Evolutionary conservation across 495 filamentous ascomycete species (phyloP).

Genomic region (Diplogelasinospora grovesii): DNA sequence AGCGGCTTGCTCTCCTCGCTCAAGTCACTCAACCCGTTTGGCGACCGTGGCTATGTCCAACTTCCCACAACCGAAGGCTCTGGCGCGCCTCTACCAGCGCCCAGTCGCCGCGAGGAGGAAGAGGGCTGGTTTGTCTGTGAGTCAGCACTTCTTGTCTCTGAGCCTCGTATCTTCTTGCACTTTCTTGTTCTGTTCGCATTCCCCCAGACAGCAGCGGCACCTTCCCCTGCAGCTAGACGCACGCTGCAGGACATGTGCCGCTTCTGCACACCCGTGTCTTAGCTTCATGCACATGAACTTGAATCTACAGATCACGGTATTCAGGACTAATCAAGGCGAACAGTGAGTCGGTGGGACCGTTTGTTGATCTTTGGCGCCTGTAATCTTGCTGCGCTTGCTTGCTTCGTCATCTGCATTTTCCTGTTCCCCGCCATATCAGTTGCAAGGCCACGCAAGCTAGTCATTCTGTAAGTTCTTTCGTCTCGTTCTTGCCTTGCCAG

Average conservation of each 20-base stretch:
- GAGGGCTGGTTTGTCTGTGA: conserved; percentile 94
- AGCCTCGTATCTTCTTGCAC: conserved; percentile 16
- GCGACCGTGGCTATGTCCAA: conserved; percentile 80
- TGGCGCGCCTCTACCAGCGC: conserved; percentile 81
- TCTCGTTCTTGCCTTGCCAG: background rate
- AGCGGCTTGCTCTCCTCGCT: conserved; percentile 73
- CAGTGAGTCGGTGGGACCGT: conserved; percentile 97
- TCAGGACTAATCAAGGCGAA: conserved; percentile 28
- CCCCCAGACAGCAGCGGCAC: too few species aligned
- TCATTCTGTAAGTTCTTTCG: conserved; percentile 82
- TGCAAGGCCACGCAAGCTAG: conserved; percentile 83
- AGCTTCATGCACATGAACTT: conserved; percentile 28
- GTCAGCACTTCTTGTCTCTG: conserved; percentile 39
- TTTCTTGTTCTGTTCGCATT: conserved; percentile 5
- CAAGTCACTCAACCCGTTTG: conserved; percentile 84
- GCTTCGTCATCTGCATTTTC: conserved; percentile 88
- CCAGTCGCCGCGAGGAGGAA: conserved; percentile 83
- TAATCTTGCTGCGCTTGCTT: conserved; percentile 81
- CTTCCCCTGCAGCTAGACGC: conserved; percentile 21
- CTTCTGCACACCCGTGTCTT: conserved; percentile 30
- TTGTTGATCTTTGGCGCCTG: conserved; percentile 86
- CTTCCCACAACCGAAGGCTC: conserved; percentile 79
- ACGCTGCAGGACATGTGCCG: conserved; percentile 33
- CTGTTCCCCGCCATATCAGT: conserved; percentile 70
- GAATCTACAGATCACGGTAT: conserved; percentile 6